phyloP scores from a whole-genome alignment of 495 filamentous ascomycete species.

The Xylaria scruposa region DNA sequence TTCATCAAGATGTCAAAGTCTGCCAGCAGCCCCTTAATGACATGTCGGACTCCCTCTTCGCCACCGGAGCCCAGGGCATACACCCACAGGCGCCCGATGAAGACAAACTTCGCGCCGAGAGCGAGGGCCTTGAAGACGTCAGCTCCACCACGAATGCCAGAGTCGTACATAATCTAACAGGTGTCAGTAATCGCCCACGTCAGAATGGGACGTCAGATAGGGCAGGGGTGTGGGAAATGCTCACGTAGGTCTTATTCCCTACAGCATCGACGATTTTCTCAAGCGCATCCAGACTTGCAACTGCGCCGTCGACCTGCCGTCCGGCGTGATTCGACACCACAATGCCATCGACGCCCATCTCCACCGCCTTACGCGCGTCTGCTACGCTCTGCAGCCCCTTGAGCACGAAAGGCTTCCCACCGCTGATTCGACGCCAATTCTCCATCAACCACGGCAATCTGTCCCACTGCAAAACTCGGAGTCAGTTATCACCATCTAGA shows the following conservation, averaged over 20 bases:
- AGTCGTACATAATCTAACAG: conserved; percentile 67
- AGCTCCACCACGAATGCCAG: conserved; percentile 61
- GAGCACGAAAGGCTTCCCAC: conserved; percentile 61
- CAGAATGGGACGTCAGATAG: not conserved
- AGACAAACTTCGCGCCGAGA: conserved; percentile 69
- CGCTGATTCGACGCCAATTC: conserved; percentile 59
- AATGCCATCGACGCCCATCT: conserved; percentile 62
- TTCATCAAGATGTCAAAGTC: conserved; percentile 73
- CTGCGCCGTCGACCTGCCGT: conserved; percentile 67
- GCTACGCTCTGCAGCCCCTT: conserved; percentile 64
- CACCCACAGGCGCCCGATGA: conserved; percentile 67
- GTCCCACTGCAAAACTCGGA: no score
- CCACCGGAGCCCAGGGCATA: conserved; percentile 67
- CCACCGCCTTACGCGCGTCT: conserved; percentile 61
- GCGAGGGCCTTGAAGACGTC: conserved; percentile 70
- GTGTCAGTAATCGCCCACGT: not conserved
- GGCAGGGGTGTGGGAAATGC: not conserved
- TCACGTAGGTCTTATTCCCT: conserved; percentile 37
- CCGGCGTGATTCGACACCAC: conserved; percentile 69
- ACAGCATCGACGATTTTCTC: conserved; percentile 64
- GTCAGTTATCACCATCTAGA: no score
- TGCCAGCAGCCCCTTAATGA: conserved; percentile 68
- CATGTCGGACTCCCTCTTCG: conserved; percentile 67
- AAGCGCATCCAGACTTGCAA: conserved; percentile 67
- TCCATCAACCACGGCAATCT: conserved; percentile 61